Conservation (phyloP, 768 basidiomycete genomes). For the Tricholoma saponaceum region DNA sequence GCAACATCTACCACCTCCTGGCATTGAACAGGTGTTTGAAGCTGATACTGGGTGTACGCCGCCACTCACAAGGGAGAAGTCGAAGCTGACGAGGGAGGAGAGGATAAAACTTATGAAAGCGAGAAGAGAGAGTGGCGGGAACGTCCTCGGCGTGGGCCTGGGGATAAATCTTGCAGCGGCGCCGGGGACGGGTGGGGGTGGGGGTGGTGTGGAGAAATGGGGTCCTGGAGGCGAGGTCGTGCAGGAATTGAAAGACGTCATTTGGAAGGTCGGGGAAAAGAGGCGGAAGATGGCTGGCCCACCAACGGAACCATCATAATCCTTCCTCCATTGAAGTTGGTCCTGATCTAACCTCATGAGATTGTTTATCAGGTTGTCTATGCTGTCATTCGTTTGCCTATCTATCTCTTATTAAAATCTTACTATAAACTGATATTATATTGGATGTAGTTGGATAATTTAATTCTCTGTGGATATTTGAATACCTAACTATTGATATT, state of each 20-base stretch:
- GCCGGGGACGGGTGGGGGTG: conserved; percentile 11
- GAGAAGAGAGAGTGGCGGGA: conserved; percentile 41
- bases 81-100: conserved; percentile 70
- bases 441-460: neutral
- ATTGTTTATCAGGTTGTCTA: neutral
- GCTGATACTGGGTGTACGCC: conserved; percentile 45
- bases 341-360: neutral
- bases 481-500: too few relatives aligned
- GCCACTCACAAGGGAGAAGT: conserved; percentile 51
- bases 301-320: neutral
- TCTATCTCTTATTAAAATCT: neutral
- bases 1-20: conserved; percentile 56
- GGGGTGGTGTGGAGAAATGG: conserved; percentile 43
- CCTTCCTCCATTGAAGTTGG: conserved; percentile 1
- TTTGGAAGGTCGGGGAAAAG: conserved; percentile 79
- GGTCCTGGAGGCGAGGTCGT: conserved; percentile 79
- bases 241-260: conserved; percentile 81
- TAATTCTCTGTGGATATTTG: neutral
- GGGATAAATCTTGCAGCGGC: conserved; percentile 10
- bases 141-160: conserved; percentile 21
- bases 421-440: neutral
- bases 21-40: conserved; percentile 83
- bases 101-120: conserved; percentile 60
- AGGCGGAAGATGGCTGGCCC: conserved; percentile 44
- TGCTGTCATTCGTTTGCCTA: neutral